Percentiles rank a stretch among this genome's conserved stretches.
These are phyloP conservation scores for Isoetes engelmannii DNA, from an alignment of 83 land plant species.

Conservation along the genomic window DNA sequence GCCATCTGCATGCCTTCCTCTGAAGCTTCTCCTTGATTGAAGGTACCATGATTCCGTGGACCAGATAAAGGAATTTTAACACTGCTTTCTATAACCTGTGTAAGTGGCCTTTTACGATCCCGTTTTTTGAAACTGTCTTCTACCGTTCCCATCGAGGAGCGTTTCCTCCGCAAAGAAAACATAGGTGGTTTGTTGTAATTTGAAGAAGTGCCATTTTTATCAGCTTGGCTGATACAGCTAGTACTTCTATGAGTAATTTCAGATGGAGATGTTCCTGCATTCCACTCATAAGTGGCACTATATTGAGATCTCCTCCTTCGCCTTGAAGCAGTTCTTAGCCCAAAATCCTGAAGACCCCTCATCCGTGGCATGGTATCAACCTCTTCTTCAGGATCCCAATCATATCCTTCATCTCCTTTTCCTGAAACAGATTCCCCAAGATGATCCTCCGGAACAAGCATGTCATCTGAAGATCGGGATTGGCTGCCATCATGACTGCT, in stretches of 20 bases:
- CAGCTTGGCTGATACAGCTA: constrained; percentile 19
- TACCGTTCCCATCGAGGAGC: constrained; percentile 26
- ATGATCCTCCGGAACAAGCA: constrained; percentile 6
- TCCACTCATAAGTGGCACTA: constrained; percentile 12
- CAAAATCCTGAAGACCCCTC: constrained; percentile 67
- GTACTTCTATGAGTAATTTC: constrained; percentile 20
- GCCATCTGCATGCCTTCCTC: too few relatives aligned
- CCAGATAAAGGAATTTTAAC: constrained; percentile 19
- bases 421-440: constrained; percentile 12
- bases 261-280: constrained; percentile 18
- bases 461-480: constrained; percentile 7
- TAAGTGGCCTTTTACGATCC: constrained; percentile 39
- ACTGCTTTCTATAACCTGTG: constrained; percentile 45
- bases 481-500: neutral
- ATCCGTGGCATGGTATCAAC: constrained; percentile 47
- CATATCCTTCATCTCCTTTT: constrained; percentile 31
- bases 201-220: constrained; percentile 17
- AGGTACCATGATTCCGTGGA: too few relatives aligned
- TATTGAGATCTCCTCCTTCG: neutral
- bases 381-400: constrained; percentile 53
- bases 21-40: too few relatives aligned
- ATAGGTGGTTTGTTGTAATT: constrained; percentile 20
- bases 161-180: constrained; percentile 31
- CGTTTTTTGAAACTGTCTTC: constrained; percentile 46
- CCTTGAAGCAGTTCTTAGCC: constrained; percentile 18